Conservation (phyloP, 1,284 basidiomycete species). For the Tilletia caries region DNA sequence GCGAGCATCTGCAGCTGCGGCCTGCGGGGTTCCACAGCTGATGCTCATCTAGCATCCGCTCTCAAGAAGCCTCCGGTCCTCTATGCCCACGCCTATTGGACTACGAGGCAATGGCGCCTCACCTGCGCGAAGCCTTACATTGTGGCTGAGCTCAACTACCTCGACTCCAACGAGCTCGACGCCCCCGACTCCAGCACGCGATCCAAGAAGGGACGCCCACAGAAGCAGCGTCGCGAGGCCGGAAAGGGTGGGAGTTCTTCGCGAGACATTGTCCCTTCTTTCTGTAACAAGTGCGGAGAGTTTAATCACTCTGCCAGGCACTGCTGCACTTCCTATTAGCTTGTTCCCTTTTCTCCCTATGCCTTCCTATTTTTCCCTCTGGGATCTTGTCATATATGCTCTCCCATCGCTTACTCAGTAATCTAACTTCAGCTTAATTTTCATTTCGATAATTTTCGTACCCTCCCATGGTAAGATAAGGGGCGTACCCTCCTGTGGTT, state of each 20-base stretch:
- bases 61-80: background rate
- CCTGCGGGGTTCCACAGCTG: background rate
- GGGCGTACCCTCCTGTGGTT: too few species aligned
- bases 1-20: background rate
- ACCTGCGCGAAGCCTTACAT: background rate
- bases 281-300: too few species aligned
- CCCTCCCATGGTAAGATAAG: too few species aligned
- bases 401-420: too few species aligned
- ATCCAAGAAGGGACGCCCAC: background rate
- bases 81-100: background rate
- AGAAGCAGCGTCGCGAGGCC: background rate
- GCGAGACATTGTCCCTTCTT: background rate
- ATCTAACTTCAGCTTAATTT: too few species aligned
- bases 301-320: too few species aligned
- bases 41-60: background rate
- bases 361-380: too few species aligned
- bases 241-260: background rate
- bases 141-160: background rate
- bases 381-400: too few species aligned
- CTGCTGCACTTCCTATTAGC: too few species aligned
- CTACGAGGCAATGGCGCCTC: background rate
- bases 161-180: background rate
- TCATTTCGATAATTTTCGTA: too few species aligned
- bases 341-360: too few species aligned
- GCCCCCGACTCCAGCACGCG: background rate